Conservation (phyloP, 768 basidiomycete species). For the Tulasnella calospora region DNA sequence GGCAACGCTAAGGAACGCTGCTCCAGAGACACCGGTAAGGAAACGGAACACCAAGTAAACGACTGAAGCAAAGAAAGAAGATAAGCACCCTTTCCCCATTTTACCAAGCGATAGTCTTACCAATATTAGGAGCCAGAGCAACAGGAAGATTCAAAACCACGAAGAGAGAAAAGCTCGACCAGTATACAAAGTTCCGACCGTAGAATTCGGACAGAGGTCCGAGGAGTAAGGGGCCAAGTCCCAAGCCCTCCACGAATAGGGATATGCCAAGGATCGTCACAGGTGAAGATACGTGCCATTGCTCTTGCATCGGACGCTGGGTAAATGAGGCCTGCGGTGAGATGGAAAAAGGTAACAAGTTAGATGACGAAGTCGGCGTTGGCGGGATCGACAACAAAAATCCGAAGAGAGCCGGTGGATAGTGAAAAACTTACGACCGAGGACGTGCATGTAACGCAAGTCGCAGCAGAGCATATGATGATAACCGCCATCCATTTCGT, state of each 20-base stretch:
- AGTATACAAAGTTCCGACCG: slow-evolving; percentile 62
- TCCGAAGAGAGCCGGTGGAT: too few relatives aligned
- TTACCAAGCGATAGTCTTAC: slow-evolving; percentile 43
- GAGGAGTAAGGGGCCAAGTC: slow-evolving; percentile 37
- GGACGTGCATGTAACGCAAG: slow-evolving; percentile 38
- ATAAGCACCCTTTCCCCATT: too few relatives aligned
- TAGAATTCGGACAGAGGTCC: slow-evolving; percentile 55
- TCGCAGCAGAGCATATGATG: slow-evolving; percentile 31
- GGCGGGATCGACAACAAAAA: slow-evolving; percentile 31
- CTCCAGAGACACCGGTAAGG: slow-evolving; percentile 50
- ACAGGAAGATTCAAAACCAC: slow-evolving; percentile 64
- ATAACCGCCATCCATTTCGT: slow-evolving; percentile 33
- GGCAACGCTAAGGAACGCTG: too few relatives aligned
- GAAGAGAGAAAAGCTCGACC: slow-evolving; percentile 54
- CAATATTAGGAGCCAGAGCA: slow-evolving; percentile 64
- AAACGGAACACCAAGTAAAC: slow-evolving; percentile 61
- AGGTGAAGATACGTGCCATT: slow-evolving; percentile 51
- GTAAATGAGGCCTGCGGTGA: slow-evolving; percentile 54
- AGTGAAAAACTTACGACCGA: slow-evolving; percentile 34
- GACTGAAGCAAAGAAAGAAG: slow-evolving; percentile 40
- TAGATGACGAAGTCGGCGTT: too few relatives aligned
- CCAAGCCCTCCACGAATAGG: slow-evolving; percentile 43
- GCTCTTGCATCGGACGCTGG: slow-evolving; percentile 51
- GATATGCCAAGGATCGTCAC: slow-evolving; percentile 51
- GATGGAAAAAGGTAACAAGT: neutral